phyloP scores from a whole-genome alignment of 441 rosid species.

The Pelargonium citronellum region DNA sequence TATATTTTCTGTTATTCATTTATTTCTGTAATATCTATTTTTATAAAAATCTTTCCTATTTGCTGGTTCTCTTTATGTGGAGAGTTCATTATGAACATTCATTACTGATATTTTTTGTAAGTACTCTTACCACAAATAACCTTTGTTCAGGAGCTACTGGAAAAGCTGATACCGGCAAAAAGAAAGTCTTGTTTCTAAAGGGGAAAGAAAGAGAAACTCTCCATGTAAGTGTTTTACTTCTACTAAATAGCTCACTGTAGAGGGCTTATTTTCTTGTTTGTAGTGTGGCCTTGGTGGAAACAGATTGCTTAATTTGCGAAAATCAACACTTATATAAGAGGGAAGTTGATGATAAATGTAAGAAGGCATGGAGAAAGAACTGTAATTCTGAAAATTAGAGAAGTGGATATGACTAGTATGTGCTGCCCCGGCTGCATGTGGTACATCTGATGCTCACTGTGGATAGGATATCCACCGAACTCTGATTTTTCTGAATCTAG shows the following conservation, averaged over 20 bases:
- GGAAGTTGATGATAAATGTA: background rate
- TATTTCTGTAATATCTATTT: background rate
- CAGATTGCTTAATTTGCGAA: background rate
- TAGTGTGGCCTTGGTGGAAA: background rate
- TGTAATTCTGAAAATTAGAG: background rate
- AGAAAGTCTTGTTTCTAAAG: slow-evolving; percentile 49
- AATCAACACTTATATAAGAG: background rate
- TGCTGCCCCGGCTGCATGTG: background rate
- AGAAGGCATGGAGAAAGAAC: background rate
- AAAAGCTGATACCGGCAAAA: slow-evolving; percentile 50
- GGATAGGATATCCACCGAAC: background rate
- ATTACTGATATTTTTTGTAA: background rate
- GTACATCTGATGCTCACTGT: background rate
- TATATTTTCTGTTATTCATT: background rate
- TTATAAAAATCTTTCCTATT: background rate
- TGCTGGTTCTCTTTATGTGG: background rate
- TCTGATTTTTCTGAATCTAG: background rate
- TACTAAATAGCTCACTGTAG: background rate
- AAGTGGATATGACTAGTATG: background rate
- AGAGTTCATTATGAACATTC: background rate
- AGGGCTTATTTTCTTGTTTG: background rate
- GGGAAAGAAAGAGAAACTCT: slow-evolving; percentile 47
- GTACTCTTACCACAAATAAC: slow-evolving; percentile 4
- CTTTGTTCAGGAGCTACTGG: slow-evolving; percentile 43
- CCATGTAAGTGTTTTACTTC: slow-evolving; percentile 37